Evolutionary conservation across 2,329 filamentous ascomycete species (phyloP).

Genomic region (Colletotrichum navitas): DNA sequence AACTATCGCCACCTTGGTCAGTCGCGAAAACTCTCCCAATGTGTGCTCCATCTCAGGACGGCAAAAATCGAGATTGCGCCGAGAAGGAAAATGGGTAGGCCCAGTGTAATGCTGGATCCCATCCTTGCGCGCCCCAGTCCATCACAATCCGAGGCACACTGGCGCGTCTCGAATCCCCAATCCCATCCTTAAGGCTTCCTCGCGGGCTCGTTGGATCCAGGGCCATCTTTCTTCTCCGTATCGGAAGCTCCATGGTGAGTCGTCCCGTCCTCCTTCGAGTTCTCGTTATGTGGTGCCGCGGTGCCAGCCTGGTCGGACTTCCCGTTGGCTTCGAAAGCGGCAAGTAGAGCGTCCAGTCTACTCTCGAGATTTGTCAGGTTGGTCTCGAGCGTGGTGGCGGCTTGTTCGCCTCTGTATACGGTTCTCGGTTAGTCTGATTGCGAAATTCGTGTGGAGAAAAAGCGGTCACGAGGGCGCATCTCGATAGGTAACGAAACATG

Average conservation of each 20-base stretch:
- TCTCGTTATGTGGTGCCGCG: neutral
- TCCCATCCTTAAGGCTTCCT: conserved; percentile 13
- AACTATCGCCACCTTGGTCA: conserved; percentile 18
- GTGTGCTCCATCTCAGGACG: neutral
- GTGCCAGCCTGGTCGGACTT: neutral
- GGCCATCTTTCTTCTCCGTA: neutral
- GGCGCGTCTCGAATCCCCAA: neutral
- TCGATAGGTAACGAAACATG: conserved; percentile 31
- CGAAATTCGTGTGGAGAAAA: conserved; percentile 17
- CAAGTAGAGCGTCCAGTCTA: conserved; percentile 68
- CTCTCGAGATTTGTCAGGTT: conserved; percentile 65
- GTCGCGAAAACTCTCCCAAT: neutral
- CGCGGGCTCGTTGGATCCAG: neutral
- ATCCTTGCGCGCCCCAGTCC: neutral
- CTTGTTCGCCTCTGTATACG: conserved; percentile 63
- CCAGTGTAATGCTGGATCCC: neutral
- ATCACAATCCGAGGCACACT: neutral
- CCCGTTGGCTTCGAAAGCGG: conserved; percentile 56
- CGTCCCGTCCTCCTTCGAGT: conserved; percentile 10
- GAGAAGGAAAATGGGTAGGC: neutral
- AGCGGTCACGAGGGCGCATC: conserved; percentile 22
- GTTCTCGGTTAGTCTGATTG: conserved; percentile 35
- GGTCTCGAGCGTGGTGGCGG: conserved; percentile 65
- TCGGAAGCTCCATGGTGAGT: neutral
- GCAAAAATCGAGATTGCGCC: conserved; percentile 1